Conservation (phyloP, 139 green algal genomes). For the Desmodesmus armatus region DNA sequence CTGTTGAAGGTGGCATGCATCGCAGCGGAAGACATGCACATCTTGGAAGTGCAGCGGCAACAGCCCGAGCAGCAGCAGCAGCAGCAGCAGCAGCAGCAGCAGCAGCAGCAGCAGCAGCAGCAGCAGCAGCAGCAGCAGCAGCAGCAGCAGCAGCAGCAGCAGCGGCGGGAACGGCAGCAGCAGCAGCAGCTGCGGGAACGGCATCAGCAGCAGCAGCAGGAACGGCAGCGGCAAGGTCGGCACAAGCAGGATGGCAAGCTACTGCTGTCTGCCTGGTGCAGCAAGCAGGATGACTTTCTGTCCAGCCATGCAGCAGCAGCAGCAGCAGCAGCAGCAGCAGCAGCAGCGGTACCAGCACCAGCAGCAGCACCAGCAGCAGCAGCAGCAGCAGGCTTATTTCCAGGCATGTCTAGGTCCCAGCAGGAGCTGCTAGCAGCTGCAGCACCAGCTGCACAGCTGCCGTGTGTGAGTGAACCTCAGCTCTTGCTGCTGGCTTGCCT, state of each 20-base stretch:
- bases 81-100: background rate
- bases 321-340: background rate
- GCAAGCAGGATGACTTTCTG: background rate
- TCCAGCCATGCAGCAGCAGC: background rate
- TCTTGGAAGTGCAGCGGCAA: background rate
- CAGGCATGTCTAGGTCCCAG: no score
- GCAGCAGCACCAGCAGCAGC: background rate
- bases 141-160: background rate
- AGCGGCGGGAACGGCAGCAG: background rate
- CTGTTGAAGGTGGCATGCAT: background rate
- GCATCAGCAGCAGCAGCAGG: background rate
- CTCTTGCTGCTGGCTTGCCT: background rate
- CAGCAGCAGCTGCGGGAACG: background rate
- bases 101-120: background rate
- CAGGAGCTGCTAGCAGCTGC: background rate
- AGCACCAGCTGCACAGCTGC: background rate
- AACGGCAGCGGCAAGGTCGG: background rate
- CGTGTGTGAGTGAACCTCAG: background rate
- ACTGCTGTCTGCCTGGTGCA: background rate
- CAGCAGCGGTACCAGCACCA: background rate
- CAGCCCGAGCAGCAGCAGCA: no score
- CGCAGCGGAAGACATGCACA: no score
- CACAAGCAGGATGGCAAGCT: background rate
- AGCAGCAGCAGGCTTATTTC: background rate
- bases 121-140: constrained; percentile 20